Conservation (phyloP, 148 eudicot genomes). For the Rhododendron vialii region DNA sequence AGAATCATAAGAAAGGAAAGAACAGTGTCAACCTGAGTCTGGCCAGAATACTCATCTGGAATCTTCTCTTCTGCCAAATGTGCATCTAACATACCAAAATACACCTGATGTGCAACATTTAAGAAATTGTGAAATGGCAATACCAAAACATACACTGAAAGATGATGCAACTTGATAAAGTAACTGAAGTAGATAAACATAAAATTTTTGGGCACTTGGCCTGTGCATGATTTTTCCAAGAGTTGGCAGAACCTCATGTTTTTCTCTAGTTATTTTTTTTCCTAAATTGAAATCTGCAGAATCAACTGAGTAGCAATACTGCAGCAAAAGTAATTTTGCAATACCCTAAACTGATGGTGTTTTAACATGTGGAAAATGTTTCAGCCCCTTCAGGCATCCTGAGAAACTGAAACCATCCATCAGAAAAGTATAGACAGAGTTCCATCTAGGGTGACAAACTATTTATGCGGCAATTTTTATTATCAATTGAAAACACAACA, state of each 20-base stretch:
- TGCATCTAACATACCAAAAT: conserved; percentile 84
- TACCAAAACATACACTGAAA: neutral
- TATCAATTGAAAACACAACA: neutral
- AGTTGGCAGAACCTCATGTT: neutral
- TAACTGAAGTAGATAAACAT: neutral
- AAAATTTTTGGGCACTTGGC: neutral
- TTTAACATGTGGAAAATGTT: conserved; percentile 4
- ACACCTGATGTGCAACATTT: conserved; percentile 48
- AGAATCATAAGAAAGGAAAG: conserved; percentile 5
- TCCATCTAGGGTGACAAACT: neutral
- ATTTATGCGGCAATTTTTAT: neutral
- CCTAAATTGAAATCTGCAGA: neutral
- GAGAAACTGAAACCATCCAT: neutral
- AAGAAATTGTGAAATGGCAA: neutral
- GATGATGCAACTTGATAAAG: neutral
- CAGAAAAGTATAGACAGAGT: neutral
- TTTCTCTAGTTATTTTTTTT: neutral
- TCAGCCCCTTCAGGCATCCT: neutral
- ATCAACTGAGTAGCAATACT: neutral
- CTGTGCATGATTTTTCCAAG: neutral
- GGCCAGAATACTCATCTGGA: conserved; percentile 70
- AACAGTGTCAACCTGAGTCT: conserved; percentile 61
- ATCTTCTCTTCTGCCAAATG: conserved; percentile 74
- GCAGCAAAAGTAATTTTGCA: neutral
- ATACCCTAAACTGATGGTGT: neutral